Conservation (phyloP, 2,329 filamentous ascomycete genomes). For the Botrytis fabae region DNA sequence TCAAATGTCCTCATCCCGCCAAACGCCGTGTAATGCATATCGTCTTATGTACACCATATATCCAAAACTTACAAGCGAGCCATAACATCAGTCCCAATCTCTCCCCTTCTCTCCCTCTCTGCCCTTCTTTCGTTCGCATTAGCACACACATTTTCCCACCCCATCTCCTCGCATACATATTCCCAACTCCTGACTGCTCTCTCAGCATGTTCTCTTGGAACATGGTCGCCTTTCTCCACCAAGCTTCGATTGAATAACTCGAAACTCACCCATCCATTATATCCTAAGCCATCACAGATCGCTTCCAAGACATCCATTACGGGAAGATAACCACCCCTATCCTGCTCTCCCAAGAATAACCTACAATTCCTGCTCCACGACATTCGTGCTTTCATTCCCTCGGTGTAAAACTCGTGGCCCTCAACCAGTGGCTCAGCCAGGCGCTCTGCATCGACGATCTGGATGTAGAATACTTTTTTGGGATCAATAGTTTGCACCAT, state of each 20-base stretch:
- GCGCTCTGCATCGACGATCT: constrained; percentile 72
- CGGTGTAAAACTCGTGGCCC: constrained; percentile 58
- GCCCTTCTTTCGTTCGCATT: background rate
- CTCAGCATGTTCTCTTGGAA: constrained; percentile 53
- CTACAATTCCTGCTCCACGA: constrained; percentile 77
- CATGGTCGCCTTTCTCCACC: constrained; percentile 45
- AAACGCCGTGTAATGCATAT: constrained; percentile 5
- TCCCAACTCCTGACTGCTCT: constrained; percentile 53
- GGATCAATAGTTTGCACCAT: constrained; percentile 34
- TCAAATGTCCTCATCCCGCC: background rate
- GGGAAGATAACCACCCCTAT: constrained; percentile 62
- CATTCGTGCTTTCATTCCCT: constrained; percentile 64
- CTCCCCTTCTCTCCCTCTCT: background rate
- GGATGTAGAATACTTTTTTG: constrained; percentile 65
- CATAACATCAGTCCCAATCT: constrained; percentile 6
- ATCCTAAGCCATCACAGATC: constrained; percentile 57
- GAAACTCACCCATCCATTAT: constrained; percentile 58
- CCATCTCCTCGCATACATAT: constrained; percentile 16
- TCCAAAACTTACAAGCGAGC: constrained; percentile 6
- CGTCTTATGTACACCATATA: background rate
- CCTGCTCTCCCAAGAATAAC: constrained; percentile 50
- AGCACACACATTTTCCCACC: constrained; percentile 10
- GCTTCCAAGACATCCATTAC: constrained; percentile 53
- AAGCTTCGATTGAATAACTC: constrained; percentile 52
- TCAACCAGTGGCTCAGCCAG: constrained; percentile 56